phyloP scores from a whole-genome alignment of 495 filamentous ascomycete genomes.

The Aspergillus baeticus region DNA sequence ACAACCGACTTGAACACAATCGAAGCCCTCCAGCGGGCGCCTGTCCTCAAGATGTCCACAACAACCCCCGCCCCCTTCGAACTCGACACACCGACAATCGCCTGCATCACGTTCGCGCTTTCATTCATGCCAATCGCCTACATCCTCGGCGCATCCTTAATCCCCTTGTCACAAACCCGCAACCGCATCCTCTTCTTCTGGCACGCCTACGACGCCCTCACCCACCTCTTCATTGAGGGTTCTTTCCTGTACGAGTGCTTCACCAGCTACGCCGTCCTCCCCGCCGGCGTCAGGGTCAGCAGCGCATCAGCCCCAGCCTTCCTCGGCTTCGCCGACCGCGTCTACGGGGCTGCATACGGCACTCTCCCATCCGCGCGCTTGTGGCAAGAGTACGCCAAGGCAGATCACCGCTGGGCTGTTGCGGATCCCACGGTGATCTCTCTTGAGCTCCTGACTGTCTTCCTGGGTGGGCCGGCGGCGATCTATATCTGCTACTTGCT shows the following conservation, averaged over 20 bases:
- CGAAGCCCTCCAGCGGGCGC: neutral
- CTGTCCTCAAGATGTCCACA: neutral
- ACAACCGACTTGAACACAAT: neutral
- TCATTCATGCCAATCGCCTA: constrained; percentile 55
- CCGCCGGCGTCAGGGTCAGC: constrained; percentile 27
- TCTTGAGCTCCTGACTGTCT: constrained; percentile 83
- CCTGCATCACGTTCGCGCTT: constrained; percentile 52
- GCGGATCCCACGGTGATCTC: constrained; percentile 77
- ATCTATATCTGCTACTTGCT: constrained; percentile 68
- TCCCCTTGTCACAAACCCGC: constrained; percentile 46
- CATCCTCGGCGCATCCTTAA: constrained; percentile 38
- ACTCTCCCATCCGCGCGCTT: constrained; percentile 62
- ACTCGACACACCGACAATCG: constrained; percentile 48
- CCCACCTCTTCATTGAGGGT: constrained; percentile 86
- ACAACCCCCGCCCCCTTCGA: constrained; percentile 27
- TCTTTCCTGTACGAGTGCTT: constrained; percentile 92
- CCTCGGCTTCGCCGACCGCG: constrained; percentile 48
- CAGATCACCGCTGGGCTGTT: constrained; percentile 78
- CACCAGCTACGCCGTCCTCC: constrained; percentile 61
- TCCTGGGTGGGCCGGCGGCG: constrained; percentile 72
- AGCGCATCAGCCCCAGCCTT: constrained; percentile 48
- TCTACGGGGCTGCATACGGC: constrained; percentile 75
- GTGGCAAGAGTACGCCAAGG: constrained; percentile 93
- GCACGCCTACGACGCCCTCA: constrained; percentile 90
- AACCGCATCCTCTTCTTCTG: constrained; percentile 83